A percentile compares a stretch with the other conserved stretches of the same genome.
Conservation (phyloP, 352 stramenopile genomes). For the Pythium graminicola region DNA sequence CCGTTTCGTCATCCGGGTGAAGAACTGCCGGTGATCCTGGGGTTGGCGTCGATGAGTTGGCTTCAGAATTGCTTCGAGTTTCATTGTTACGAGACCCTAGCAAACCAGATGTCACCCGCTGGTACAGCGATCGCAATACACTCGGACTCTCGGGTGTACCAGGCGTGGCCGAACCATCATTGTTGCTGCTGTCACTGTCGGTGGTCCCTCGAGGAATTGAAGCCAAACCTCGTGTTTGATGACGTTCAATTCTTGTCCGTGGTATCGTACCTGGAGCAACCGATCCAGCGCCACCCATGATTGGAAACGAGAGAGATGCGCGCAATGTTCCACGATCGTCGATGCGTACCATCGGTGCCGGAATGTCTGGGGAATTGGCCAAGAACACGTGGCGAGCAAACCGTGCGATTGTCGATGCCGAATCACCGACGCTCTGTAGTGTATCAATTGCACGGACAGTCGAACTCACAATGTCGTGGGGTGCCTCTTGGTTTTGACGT, state of each 20-base stretch:
- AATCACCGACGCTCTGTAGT: slow-evolving; percentile 21
- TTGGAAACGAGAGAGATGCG: slow-evolving; percentile 19
- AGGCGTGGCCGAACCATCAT: neutral
- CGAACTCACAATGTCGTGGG: slow-evolving; percentile 19
- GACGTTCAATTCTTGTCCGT: neutral
- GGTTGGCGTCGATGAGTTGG: neutral
- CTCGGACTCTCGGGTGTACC: neutral
- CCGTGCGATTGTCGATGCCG: slow-evolving; percentile 18
- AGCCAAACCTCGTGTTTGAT: slow-evolving; percentile 8
- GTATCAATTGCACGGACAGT: slow-evolving; percentile 21
- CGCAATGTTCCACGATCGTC: slow-evolving; percentile 19
- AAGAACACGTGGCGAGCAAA: slow-evolving; percentile 24
- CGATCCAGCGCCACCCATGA: slow-evolving; percentile 3
- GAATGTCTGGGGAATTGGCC: slow-evolving; percentile 21
- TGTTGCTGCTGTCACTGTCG: neutral
- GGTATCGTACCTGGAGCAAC: slow-evolving; percentile 1
- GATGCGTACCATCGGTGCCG: slow-evolving; percentile 14
- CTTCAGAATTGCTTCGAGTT: neutral
- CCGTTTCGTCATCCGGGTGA: slow-evolving; percentile 7
- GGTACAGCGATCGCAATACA: slow-evolving; percentile 20
- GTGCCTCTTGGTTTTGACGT: slow-evolving; percentile 16
- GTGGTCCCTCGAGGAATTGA: neutral
- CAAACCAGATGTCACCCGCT: slow-evolving; percentile 20
- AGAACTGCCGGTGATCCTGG: slow-evolving; percentile 9
- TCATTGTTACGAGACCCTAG: slow-evolving; percentile 16